These are phyloP conservation scores for Linnemannia zychae DNA, from an alignment of 192 early-diverging fungal genomes.

Conservation along the genomic window DNA sequence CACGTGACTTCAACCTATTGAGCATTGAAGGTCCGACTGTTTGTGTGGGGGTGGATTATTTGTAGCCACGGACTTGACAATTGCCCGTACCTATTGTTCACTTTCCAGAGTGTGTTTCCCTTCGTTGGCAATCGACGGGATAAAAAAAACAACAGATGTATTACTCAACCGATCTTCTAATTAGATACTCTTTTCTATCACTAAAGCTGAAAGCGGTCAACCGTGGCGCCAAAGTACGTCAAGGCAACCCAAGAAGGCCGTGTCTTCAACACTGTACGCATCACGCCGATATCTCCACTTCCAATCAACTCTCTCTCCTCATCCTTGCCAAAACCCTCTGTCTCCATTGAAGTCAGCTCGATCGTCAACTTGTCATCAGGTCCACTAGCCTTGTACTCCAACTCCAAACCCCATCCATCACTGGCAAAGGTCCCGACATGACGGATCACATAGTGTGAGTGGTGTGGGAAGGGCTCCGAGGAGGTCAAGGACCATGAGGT, in stretches of 20 bases:
- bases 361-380: constrained; percentile 61
- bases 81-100: too few relatives aligned
- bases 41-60: background rate
- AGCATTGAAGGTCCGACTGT: background rate
- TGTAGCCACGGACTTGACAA: background rate
- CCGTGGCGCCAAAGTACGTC: constrained; percentile 50
- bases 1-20: background rate
- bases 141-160: background rate
- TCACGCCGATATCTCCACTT: constrained; percentile 57
- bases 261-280: constrained; percentile 42
- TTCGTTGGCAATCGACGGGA: background rate
- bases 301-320: constrained; percentile 61
- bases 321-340: constrained; percentile 60
- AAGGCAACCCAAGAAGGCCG: constrained; percentile 44
- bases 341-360: constrained; percentile 67
- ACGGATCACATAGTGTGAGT: constrained; percentile 64
- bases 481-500: constrained; percentile 68
- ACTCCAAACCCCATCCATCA: constrained; percentile 61
- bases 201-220: constrained; percentile 42
- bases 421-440: constrained; percentile 64
- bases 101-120: background rate
- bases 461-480: constrained; percentile 51
- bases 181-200: background rate
- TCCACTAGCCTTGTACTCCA: constrained; percentile 55
- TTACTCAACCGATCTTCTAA: background rate